Base-by-base conservation (phyloP, 768 basidiomycete genomes). In the Zangia roseola region DNA sequence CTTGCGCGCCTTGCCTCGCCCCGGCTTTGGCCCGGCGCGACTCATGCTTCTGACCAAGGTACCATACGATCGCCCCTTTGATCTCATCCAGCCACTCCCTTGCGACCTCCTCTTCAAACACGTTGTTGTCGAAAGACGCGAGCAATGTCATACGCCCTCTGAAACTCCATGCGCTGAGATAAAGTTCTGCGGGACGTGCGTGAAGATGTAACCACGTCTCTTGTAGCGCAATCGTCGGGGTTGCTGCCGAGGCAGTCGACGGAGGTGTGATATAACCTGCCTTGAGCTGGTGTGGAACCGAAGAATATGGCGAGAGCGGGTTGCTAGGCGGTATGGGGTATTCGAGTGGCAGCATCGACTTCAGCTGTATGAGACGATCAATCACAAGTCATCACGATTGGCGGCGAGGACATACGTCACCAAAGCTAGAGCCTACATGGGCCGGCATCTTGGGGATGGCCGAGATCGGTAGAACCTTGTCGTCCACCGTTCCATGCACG, bases 101-200 rank as follows among this genome's bases (percentile, higher is more conserved):
- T 8, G 78, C 69, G 9, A 73, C 49, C 1, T 46, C 63, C 5
- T 68, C 62, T 2, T 74, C 68, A 41, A 71, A 80, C 4, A 76
- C 74, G 53, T 81, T 77, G 10, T 56, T 63, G 45, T 82, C 80
- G 55, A 65, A 75, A 54, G 47, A 72, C 6, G 69, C 35, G 14
- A 56, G 42, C 31, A 80, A 37, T 3, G 47, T 47, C 28, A 82
- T 49, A 25, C 65, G 59, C 24, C 69, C 59, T 3, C 53, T 57
- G 7, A 56, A 58, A 4, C 66, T 75, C 2, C 61, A 45, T 31
- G 77, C 73, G 3, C 74, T 73, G 1, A 81, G 67, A 52, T 79
- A 63, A 10, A 63, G 45, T 54, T 81, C 76, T 2, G 58, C 68
- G 2, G 79, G 75, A 10, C 77, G 73, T 43, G 71, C 69, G 28